Percentiles rank a stretch among this genome's conserved stretches.
phyloP scores from a whole-genome alignment of 768 basidiomycete species.

The Panellus pusillus region DNA sequence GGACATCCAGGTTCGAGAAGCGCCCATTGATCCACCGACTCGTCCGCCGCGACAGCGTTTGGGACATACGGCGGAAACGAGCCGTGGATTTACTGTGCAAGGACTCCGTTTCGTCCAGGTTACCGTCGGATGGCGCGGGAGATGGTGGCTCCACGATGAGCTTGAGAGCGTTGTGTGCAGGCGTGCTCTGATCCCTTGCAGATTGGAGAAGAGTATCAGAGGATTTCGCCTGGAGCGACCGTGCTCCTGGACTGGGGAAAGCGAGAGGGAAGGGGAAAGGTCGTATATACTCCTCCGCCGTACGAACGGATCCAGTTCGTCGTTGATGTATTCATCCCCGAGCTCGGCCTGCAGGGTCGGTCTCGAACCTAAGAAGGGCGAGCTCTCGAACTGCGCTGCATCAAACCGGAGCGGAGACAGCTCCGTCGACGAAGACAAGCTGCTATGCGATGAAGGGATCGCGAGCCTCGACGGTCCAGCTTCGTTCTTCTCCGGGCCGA shows the following conservation, averaged over 20 bases:
- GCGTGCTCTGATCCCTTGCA: neutral
- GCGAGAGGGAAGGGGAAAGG: slow-evolving; percentile 45
- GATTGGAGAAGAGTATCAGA: neutral
- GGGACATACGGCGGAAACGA: slow-evolving; percentile 42
- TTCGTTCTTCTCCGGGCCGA: slow-evolving; percentile 39
- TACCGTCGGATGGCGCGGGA: slow-evolving; percentile 22
- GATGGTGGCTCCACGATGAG: slow-evolving; percentile 46
- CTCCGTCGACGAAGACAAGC: slow-evolving; percentile 36
- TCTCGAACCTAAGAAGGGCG: slow-evolving; percentile 22
- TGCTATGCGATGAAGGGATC: slow-evolving; percentile 27
- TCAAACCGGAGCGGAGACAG: slow-evolving; percentile 36
- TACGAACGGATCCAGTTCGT: slow-evolving; percentile 30
- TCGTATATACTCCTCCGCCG: slow-evolving; percentile 56
- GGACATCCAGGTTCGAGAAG: slow-evolving; percentile 29
- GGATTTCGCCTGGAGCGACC: slow-evolving; percentile 5
- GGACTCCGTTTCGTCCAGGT: slow-evolving; percentile 1
- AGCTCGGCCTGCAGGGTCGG: slow-evolving; percentile 59
- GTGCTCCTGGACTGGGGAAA: slow-evolving; percentile 27
- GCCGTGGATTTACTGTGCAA: slow-evolving; percentile 24
- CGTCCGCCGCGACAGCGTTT: slow-evolving; percentile 60
- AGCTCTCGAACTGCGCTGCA: slow-evolving; percentile 22
- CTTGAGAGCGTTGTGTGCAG: slow-evolving; percentile 27
- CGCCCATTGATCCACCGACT: slow-evolving; percentile 59
- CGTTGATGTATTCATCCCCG: slow-evolving; percentile 50
- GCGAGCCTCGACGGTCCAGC: slow-evolving; percentile 27